Evolutionary conservation across 2,329 filamentous ascomycete species (phyloP).

Genomic region (Cercospora sp.): DNA sequence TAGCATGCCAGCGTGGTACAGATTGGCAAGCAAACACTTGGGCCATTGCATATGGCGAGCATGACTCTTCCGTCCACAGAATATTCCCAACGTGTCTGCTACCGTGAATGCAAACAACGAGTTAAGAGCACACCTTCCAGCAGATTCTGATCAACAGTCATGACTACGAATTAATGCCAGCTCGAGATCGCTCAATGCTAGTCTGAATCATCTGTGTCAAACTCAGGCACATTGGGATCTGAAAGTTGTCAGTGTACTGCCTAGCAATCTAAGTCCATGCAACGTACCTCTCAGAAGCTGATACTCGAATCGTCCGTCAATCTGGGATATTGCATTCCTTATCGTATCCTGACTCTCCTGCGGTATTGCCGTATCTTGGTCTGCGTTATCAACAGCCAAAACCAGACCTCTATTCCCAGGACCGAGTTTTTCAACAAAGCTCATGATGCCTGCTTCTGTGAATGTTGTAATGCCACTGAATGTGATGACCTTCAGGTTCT

Average conservation of each 20-base stretch:
- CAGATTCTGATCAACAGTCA: neutral
- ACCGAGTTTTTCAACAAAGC: slow-evolving; percentile 45
- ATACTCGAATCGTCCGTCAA: slow-evolving; percentile 49
- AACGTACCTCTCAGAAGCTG: slow-evolving; percentile 45
- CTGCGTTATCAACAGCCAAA: slow-evolving; percentile 48
- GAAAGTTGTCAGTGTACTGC: slow-evolving; percentile 9
- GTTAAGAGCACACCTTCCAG: neutral
- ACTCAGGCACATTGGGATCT: slow-evolving; percentile 51
- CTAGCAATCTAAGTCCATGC: neutral
- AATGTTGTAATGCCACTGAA: slow-evolving; percentile 59
- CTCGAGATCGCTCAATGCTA: slow-evolving; percentile 27
- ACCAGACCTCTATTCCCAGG: slow-evolving; percentile 46
- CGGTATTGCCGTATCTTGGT: slow-evolving; percentile 43
- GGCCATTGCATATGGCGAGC: neutral
- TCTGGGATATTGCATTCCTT: slow-evolving; percentile 43
- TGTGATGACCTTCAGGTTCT: slow-evolving; percentile 53
- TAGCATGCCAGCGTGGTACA: neutral
- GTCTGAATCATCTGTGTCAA: slow-evolving; percentile 47
- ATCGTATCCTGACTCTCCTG: slow-evolving; percentile 44
- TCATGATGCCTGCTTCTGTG: slow-evolving; percentile 52
- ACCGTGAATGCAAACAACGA: neutral
- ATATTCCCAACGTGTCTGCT: neutral
- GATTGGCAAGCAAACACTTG: neutral
- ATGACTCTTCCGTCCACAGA: neutral
- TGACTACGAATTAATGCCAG: neutral